Base-by-base conservation (phyloP, 495 filamentous ascomycete genomes). In the Penicillium desertorum region DNA sequence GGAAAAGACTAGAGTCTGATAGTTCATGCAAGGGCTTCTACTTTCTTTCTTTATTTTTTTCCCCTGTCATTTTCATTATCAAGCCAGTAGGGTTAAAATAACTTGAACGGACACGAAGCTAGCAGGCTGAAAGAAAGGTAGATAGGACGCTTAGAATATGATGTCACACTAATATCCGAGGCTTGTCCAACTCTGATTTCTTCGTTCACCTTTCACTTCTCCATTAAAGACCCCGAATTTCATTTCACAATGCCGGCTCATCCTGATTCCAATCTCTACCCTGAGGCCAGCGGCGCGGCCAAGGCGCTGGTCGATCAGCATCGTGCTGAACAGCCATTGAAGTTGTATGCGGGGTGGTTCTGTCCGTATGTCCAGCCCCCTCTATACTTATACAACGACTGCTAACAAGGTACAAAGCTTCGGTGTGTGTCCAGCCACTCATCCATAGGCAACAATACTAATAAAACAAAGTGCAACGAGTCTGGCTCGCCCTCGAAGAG, bases 401-500 rank as follows among this genome's bases (percentile, higher is more conserved):
- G 30, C 62, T 70, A 36, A 70, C 42, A 5, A 36, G 23, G 8
- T 29, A 25, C 9, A 25, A 45, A 72, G 71, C 49, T 74, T 72
- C 44, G 66, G 70, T 70, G 58, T 48, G 64, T 45, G 19, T 29
- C 3, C 37, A 7, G 17, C 42, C 11, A 41, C 42, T 44, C 6
- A 34, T 6, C 3, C 44, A 25, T 47, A 17, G 11, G 14, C 32
- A 53, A 54, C 30, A 22, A 41, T 51, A 42, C 42, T 60, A 44
- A 60, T 25, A 12, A 22, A 25, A 17, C n/a, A 29, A 44, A 76
- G 76, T 89, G 5, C 86, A 90, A 68, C 79, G 86, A 12, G 77
- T 80, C 20, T 90, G 85, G 83, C 80, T 86, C 55, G 81, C 83
- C 12, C 75, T 90, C 36, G 81, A 81, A 62, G 87, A 90, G 70